Evolutionary conservation across 2,329 filamentous ascomycete genomes (phyloP), one percentile per base, ranked within the genome.

Genomic region (Claviceps spartinae): DNA sequence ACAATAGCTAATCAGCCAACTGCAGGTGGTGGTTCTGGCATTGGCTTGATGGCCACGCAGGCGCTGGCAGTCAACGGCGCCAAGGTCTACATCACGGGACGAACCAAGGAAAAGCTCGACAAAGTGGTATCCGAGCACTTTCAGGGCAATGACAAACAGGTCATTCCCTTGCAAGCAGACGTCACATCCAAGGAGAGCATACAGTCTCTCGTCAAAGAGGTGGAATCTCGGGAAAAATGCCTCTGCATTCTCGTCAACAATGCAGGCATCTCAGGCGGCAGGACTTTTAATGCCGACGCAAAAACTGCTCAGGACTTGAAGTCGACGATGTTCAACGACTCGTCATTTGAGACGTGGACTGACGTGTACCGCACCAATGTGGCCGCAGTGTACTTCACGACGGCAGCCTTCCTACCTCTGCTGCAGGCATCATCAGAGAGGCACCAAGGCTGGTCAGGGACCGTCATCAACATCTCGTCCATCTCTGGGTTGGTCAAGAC

Each of bases 321-420:
- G 55, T 61, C 77, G 52, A 80, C 82, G 63, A 71, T 86, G 30
- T 93, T 89, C 69, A 78, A 89, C 49, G 73, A 77, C 43, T 74
- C 83, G 2, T 78, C 70, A 0, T 73, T 86, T 52, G 79, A 86
- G 37, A 79, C 84, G 59, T 93, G 86, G 88, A 75, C 75, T n/a
- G 67, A 76, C 42, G 79, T 80, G 0, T 90, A 85, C 71, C 78
- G 79, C 54, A 87, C 85, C 20, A 89, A 94, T 57, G 86, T 90
- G 11, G 79, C 86, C 36, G 78, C 77, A 54, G 73, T 81, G 52
- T 85, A 80, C 69, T 85, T 83, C 57, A 72, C 78, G 48, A 82
- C 81, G 0, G 74, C 82, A 48, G 75, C 79, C 0, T 74, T 85
- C 45, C 75, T 81, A 1, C 80, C 82, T 0, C 69, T 85, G 4